Conservation (phyloP, 768 basidiomycete genomes). For the Naganishia antarctica region DNA sequence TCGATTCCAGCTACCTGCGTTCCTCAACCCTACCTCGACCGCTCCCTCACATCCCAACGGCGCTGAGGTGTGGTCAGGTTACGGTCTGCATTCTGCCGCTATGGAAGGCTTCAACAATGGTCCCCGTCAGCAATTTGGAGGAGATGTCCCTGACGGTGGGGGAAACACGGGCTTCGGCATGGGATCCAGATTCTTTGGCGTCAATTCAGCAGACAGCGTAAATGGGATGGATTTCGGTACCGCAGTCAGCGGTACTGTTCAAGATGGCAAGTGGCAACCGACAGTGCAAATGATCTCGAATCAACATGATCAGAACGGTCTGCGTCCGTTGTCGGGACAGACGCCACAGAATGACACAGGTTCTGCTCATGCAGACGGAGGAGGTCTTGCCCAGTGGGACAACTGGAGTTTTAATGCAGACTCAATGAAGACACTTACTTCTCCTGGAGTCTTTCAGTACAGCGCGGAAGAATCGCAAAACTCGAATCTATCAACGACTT, state of each 20-base stretch:
- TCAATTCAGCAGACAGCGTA: background rate
- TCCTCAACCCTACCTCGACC: constrained; percentile 26
- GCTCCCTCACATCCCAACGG: constrained; percentile 44
- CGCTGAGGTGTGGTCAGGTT: constrained; percentile 48
- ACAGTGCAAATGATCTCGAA: background rate
- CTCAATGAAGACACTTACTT: background rate
- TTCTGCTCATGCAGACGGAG: constrained; percentile 19
- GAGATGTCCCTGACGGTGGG: background rate
- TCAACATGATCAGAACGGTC: background rate
- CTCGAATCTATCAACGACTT: background rate
- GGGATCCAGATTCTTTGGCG: constrained; percentile 14
- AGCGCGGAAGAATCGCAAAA: constrained; percentile 1
- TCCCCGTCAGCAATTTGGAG: constrained; percentile 24
- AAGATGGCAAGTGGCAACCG: constrained; percentile 11
- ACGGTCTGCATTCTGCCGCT: constrained; percentile 26
- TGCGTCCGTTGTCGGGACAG: background rate
- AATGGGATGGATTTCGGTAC: constrained; percentile 12
- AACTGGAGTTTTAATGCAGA: constrained; percentile 27
- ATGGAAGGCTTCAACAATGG: constrained; percentile 34
- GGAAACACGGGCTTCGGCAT: constrained; percentile 16
- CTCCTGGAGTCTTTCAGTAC: constrained; percentile 10
- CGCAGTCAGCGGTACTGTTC: background rate
- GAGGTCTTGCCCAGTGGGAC: constrained; percentile 26
- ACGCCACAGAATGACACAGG: background rate
- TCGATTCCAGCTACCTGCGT: constrained; percentile 35